Evolutionary conservation across 306 rosid species (phyloP).

Genomic region (Prunus mongolica): DNA sequence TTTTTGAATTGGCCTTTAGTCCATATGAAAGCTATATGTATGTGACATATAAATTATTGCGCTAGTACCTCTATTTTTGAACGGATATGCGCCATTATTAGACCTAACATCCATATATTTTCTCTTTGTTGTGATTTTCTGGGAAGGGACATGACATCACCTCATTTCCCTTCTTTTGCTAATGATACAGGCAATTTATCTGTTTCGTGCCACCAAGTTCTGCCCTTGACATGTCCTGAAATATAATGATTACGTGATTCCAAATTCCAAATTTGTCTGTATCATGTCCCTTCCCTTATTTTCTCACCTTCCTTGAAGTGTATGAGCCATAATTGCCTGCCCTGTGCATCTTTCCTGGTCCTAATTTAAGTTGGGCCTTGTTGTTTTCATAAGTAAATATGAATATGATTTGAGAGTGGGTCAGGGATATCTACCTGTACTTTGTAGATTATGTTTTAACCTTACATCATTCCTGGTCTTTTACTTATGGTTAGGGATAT

Average conservation of each 20-base stretch:
- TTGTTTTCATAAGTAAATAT: background rate
- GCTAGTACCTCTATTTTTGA: no score
- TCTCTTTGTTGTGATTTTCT: background rate
- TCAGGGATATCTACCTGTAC: background rate
- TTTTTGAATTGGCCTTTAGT: background rate
- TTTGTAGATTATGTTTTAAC: background rate
- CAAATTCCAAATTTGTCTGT: background rate
- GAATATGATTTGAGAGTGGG: background rate
- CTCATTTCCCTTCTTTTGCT: background rate
- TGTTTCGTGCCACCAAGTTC: background rate
- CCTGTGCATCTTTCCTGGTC: background rate
- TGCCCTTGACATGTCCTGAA: background rate
- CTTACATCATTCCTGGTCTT: constrained; percentile 6
- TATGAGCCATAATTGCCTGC: background rate
- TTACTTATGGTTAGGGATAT: constrained; percentile 50
- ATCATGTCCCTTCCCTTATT: background rate
- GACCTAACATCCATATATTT: no score
- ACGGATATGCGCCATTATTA: no score
- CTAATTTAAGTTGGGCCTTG: background rate
- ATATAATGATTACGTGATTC: background rate
- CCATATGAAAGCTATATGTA: background rate
- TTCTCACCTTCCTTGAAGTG: background rate
- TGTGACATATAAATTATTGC: no score
- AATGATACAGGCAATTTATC: background rate
- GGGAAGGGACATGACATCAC: background rate